Percentiles rank a stretch among this genome's conserved stretches.
Evolutionary conservation across 208 protist species (phyloP).

Genomic region (Wallacemonas sp.): DNA sequence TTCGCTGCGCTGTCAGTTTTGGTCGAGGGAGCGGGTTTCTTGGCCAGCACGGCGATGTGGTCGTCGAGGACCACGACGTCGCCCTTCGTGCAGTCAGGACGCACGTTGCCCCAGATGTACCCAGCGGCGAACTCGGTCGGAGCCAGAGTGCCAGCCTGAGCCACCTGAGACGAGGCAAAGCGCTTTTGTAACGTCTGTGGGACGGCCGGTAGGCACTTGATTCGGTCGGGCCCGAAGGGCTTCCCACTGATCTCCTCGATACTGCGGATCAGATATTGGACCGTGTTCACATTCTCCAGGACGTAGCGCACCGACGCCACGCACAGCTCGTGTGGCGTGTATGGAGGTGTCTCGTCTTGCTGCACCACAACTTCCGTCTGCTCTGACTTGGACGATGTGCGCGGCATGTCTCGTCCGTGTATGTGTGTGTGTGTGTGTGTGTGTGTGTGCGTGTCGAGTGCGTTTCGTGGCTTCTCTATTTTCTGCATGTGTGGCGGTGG

Average conservation of each 20-base stretch:
- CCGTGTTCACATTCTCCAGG: slow-evolving; percentile 71
- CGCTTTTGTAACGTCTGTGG: neutral
- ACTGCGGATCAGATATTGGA: slow-evolving; percentile 82
- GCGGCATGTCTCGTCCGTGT: neutral
- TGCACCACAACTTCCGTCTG: neutral
- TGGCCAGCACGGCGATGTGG: slow-evolving; percentile 17
- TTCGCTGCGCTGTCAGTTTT: no score
- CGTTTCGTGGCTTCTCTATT: no score
- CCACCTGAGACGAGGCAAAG: neutral
- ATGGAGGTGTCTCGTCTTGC: slow-evolving; percentile 1
- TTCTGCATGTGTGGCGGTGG: no score
- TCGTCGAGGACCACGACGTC: slow-evolving; percentile 83
- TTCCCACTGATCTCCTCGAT: slow-evolving; percentile 65
- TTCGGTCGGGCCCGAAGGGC: slow-evolving; percentile 62
- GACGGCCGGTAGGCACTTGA: slow-evolving; percentile 64
- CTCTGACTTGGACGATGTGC: neutral
- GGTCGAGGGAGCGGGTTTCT: neutral
- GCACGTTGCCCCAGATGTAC: slow-evolving; percentile 76
- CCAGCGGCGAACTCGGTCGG: slow-evolving; percentile 46
- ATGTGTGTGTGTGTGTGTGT: neutral
- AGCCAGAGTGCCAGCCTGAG: slow-evolving; percentile 17
- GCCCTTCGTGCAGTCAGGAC: slow-evolving; percentile 58
- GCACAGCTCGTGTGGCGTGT: slow-evolving; percentile 56
- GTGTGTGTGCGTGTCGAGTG: neutral
- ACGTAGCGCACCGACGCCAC: slow-evolving; percentile 73